A percentile compares a stretch with the other conserved stretches of the same genome.
Evolutionary conservation across 2,329 filamentous ascomycete genomes (phyloP).

Genomic region (Cordyceps sp.): DNA sequence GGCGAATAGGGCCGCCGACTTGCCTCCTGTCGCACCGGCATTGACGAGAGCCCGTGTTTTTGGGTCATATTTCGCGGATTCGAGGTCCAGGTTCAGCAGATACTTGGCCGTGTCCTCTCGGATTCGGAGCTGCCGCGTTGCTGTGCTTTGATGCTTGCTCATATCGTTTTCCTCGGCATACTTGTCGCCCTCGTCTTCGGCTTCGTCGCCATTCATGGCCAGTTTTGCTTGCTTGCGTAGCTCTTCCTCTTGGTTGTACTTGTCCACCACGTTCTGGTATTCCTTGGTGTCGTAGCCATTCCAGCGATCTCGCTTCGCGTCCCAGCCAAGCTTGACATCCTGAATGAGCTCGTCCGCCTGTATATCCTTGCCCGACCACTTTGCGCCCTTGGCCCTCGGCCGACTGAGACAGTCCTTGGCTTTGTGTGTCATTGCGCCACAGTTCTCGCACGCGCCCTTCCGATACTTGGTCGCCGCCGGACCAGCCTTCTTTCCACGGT

Average conservation of each 20-base stretch:
- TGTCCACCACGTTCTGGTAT: slow-evolving; percentile 73
- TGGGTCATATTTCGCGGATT: slow-evolving; percentile 94
- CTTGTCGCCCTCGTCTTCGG: slow-evolving; percentile 44
- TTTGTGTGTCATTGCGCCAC: slow-evolving; percentile 92
- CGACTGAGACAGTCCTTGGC: slow-evolving; percentile 83
- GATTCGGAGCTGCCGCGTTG: slow-evolving; percentile 77
- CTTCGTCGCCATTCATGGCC: slow-evolving; percentile 22
- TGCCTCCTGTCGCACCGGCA: slow-evolving; percentile 62
- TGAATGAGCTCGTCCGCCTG: slow-evolving; percentile 81
- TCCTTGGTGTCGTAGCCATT: slow-evolving; percentile 90
- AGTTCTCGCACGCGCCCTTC: slow-evolving; percentile 97
- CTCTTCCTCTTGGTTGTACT: slow-evolving; percentile 74
- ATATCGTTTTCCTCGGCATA: slow-evolving; percentile 96
- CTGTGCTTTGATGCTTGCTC: slow-evolving; percentile 82
- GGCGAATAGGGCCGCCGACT: slow-evolving; percentile 66
- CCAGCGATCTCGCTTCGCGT: slow-evolving; percentile 95
- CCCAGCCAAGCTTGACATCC: slow-evolving; percentile 79
- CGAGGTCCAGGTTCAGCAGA: slow-evolving; percentile 80
- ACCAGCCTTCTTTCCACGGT: slow-evolving; percentile 68
- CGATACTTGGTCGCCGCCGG: slow-evolving; percentile 91
- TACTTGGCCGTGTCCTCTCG: slow-evolving; percentile 97
- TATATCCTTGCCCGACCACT: slow-evolving; percentile 85
- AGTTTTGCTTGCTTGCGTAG: slow-evolving; percentile 41
- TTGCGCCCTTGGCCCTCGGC: slow-evolving; percentile 76
- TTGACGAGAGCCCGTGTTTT: slow-evolving; percentile 89